phyloP scores from a whole-genome alignment of 768 basidiomycete species.

The Podaxis sp. region DNA sequence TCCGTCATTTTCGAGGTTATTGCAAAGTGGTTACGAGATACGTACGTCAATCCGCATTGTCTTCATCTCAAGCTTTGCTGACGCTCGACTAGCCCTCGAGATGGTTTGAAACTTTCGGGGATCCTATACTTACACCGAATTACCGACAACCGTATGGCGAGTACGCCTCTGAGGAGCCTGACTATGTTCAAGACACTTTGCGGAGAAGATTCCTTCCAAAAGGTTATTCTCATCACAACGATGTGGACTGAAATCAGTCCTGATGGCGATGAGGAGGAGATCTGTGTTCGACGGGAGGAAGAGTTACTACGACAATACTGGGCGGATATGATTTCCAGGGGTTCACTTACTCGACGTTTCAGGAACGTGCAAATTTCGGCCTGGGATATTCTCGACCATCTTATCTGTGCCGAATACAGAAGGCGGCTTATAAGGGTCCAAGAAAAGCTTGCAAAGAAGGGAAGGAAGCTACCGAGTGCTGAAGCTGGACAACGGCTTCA shows the following conservation, averaged over 20 bases:
- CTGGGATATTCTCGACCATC: no score
- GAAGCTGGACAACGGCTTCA: no score
- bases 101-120: conserved; percentile 8
- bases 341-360: no score
- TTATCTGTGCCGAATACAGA: no score
- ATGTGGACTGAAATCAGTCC: conserved; percentile 5
- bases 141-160: conserved; percentile 8
- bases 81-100: no score
- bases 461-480: no score
- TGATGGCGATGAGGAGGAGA: neutral
- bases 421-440: no score
- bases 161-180: conserved; percentile 11
- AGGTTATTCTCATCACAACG: conserved; percentile 13
- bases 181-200: conserved; percentile 10
- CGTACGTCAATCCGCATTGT: neutral
- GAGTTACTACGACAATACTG: no score
- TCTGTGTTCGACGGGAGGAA: neutral
- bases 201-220: conserved; percentile 8
- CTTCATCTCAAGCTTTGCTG: neutral
- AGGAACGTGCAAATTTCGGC: no score
- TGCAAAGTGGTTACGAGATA: conserved; percentile 11
- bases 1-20: conserved; percentile 13
- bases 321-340: no score
- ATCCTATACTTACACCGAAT: conserved; percentile 16
- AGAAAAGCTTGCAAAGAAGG: no score